Percentiles rank a stretch among this genome's conserved stretches.
phyloP scores from a whole-genome alignment of 306 rosid species.

The Luffa acutangula region DNA sequence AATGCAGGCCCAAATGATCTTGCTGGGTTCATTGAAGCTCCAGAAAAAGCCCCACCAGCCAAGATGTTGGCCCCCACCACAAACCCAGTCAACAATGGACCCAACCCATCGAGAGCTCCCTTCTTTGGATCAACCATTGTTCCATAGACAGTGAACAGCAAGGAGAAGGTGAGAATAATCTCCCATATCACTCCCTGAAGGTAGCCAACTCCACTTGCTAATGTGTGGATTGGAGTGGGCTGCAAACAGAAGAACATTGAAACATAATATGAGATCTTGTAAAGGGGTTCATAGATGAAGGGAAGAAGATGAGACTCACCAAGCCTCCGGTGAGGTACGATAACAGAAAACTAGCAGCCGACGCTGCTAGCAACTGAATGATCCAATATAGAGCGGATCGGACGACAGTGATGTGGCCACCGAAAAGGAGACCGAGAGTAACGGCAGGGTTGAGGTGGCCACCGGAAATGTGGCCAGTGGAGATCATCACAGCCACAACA shows the following conservation, averaged over 20 bases:
- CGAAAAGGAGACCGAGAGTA: conserved; percentile 57
- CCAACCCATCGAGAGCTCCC: conserved; percentile 54
- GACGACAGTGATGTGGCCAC: conserved; percentile 67
- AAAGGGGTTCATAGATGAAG: background rate
- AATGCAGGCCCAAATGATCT: conserved; percentile 88
- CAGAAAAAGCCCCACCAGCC: conserved; percentile 74
- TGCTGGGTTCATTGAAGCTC: conserved; percentile 87
- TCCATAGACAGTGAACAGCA: conserved; percentile 65
- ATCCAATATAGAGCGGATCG: conserved; percentile 81
- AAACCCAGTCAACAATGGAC: conserved; percentile 63
- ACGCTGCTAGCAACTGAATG: conserved; percentile 56
- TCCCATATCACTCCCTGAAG: conserved; percentile 78
- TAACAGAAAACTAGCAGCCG: conserved; percentile 48
- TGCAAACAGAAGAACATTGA: conserved; percentile 13
- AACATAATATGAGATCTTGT: background rate
- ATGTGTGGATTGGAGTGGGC: conserved; percentile 59
- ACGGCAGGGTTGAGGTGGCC: conserved; percentile 94
- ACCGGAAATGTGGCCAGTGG: conserved; percentile 86
- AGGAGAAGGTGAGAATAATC: conserved; percentile 59
- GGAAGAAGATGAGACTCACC: conserved; percentile 18
- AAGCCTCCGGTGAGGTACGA: conserved; percentile 61
- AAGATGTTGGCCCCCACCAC: conserved; percentile 79
- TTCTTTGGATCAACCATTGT: conserved; percentile 85
- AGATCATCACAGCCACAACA: conserved; percentile 73
- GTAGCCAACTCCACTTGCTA: conserved; percentile 64